Evolutionary conservation across 108 stramenopile genomes (phyloP).

Genomic region (Seminavis robusta): DNA sequence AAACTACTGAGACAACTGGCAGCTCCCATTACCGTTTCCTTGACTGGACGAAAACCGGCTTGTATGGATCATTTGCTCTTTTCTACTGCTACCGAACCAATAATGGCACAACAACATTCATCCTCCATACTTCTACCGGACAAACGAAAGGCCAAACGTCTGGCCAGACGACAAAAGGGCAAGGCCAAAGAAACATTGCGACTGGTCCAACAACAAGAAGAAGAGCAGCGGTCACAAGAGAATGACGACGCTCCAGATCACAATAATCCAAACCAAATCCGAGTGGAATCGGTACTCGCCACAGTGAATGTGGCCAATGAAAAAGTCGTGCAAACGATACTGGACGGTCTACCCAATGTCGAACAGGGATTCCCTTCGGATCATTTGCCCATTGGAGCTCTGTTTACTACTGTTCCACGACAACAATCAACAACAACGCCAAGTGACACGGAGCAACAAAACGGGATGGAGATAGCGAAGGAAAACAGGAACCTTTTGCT

Average conservation of each 20-base stretch:
- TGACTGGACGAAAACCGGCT: conserved; percentile 40
- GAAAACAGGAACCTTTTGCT: too few species aligned
- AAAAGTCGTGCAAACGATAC: conserved; percentile 15
- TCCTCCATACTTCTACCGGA: too few species aligned
- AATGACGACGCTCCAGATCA: background rate
- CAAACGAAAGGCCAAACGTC: background rate
- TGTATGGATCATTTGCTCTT: conserved; percentile 46
- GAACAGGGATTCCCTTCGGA: conserved; percentile 44
- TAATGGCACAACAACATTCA: background rate
- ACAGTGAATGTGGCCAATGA: conserved; percentile 19
- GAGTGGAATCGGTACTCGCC: conserved; percentile 26
- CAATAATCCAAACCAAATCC: too few species aligned
- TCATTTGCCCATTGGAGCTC: conserved; percentile 43
- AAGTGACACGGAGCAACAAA: background rate
- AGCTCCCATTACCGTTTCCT: conserved; percentile 42
- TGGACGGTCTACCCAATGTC: conserved; percentile 32
- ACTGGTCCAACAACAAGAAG: too few species aligned
- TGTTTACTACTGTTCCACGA: conserved; percentile 13
- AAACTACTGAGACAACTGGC: conserved; percentile 10
- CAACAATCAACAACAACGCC: background rate
- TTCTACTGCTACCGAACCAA: conserved; percentile 1
- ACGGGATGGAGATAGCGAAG: background rate
- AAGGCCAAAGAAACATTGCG: background rate
- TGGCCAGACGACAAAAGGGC: conserved; percentile 2
- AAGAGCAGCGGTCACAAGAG: background rate